A percentile compares a stretch with the other conserved stretches of the same genome.
phyloP scores from a whole-genome alignment of 441 rosid genomes.

The Corymbia calophylla region DNA sequence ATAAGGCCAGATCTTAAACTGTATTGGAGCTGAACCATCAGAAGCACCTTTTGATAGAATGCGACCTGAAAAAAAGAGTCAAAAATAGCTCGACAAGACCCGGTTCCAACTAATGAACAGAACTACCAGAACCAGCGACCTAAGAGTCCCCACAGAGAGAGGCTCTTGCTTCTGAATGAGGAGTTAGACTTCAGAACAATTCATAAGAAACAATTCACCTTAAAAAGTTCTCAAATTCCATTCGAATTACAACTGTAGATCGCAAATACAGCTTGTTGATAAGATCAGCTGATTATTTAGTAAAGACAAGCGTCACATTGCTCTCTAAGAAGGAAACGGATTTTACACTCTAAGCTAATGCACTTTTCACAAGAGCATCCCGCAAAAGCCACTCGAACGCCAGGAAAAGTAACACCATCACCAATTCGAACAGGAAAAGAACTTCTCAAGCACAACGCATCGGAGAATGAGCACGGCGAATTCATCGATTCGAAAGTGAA shows the following conservation, averaged over 20 bases:
- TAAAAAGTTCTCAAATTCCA: neutral
- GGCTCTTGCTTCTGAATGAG: neutral
- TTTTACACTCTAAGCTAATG: neutral
- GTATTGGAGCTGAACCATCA: neutral
- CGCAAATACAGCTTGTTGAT: neutral
- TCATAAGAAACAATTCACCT: neutral
- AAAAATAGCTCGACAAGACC: neutral
- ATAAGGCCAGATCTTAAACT: neutral
- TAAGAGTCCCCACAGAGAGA: neutral
- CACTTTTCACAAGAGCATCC: neutral
- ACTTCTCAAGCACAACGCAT: neutral
- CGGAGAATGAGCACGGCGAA: neutral
- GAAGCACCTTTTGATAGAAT: neutral
- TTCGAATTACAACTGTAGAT: neutral
- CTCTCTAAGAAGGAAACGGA: neutral
- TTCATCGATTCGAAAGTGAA: neutral
- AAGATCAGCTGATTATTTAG: neutral
- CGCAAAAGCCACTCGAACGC: neutral
- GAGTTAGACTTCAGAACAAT: neutral
- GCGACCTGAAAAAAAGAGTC: neutral
- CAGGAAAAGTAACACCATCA: neutral
- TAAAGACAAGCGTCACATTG: fast-evolving
- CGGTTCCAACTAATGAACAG: neutral
- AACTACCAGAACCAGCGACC: neutral
- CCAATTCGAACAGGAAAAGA: neutral